phyloP scores from a whole-genome alignment of 805 yeast genomes.

The Candida endomychidarum region DNA sequence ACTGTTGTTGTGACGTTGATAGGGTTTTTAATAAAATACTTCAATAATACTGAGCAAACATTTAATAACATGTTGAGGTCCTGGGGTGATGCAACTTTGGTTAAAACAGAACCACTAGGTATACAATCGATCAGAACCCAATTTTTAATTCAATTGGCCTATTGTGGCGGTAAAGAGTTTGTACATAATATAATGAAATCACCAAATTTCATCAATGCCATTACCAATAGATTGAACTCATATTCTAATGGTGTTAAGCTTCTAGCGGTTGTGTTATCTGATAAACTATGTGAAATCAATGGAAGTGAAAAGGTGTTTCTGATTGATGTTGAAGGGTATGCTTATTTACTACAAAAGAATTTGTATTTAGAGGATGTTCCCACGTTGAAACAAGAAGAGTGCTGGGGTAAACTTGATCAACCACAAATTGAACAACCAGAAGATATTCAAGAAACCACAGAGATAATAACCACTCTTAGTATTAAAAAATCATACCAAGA shows the following conservation, averaged over 20 bases:
- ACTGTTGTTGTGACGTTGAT: constrained; percentile 5
- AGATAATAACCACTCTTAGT: neutral
- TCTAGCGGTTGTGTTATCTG: constrained; percentile 60
- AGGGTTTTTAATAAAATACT: constrained; percentile 14
- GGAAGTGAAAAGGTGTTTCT: constrained; percentile 31
- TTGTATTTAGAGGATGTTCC: too few species aligned
- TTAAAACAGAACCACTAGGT: constrained; percentile 40
- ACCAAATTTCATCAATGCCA: constrained; percentile 44
- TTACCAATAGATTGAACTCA: constrained; percentile 57
- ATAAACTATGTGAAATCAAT: constrained; percentile 38
- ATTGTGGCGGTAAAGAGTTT: constrained; percentile 13
- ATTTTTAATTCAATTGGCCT: constrained; percentile 40
- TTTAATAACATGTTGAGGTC: constrained; percentile 3
- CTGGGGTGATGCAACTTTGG: constrained; percentile 29
- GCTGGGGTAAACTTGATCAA: constrained; percentile 9
- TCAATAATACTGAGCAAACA: constrained; percentile 1
- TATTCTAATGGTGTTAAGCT: constrained; percentile 44
- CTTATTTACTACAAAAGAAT: constrained; percentile 9
- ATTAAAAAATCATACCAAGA: constrained; percentile 12
- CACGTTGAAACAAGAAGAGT: too few species aligned
- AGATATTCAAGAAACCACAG: neutral
- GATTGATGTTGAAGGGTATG: constrained; percentile 13
- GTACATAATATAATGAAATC: constrained; percentile 33
- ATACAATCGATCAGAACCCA: constrained; percentile 52
- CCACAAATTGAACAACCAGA: constrained; percentile 3